These are phyloP conservation scores for Phyllosticta paracitricarpa DNA, from an alignment of 2,329 filamentous ascomycete genomes.

Conservation along the genomic window DNA sequence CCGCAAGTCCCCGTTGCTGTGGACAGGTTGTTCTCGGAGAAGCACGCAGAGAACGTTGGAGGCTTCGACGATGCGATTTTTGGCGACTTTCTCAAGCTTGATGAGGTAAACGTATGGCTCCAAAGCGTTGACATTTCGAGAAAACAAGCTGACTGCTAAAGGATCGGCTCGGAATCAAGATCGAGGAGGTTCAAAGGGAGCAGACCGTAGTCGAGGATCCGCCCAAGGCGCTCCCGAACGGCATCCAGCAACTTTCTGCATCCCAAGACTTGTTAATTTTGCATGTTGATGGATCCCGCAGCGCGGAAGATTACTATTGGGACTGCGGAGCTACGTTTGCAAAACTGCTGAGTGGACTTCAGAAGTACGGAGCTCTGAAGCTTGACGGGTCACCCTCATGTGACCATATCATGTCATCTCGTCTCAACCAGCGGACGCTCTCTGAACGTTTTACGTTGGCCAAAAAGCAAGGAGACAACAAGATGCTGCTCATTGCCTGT, in stretches of 20 bases:
- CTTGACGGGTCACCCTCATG: background rate
- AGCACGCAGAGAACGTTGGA: background rate
- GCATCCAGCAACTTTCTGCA: background rate
- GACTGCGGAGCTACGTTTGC: background rate
- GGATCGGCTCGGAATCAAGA: background rate
- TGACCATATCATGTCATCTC: background rate
- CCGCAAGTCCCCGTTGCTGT: background rate
- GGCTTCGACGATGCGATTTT: background rate
- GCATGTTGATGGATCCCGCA: background rate
- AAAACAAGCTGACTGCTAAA: background rate
- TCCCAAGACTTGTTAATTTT: background rate
- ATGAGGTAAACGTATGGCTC: background rate
- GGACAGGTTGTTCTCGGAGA: background rate
- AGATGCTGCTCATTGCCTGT: background rate
- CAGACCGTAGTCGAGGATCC: background rate
- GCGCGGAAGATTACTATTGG: background rate
- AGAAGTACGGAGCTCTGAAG: background rate
- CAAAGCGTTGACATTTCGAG: background rate
- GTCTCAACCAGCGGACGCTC: background rate
- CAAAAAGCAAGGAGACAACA: background rate
- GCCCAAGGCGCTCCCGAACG: background rate
- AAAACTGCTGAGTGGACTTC: background rate
- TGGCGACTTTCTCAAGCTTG: background rate
- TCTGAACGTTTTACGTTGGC: background rate
- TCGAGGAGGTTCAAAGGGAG: background rate